phyloP scores from a whole-genome alignment of 1,284 basidiomycete genomes.

The Phylloporus gajari region DNA sequence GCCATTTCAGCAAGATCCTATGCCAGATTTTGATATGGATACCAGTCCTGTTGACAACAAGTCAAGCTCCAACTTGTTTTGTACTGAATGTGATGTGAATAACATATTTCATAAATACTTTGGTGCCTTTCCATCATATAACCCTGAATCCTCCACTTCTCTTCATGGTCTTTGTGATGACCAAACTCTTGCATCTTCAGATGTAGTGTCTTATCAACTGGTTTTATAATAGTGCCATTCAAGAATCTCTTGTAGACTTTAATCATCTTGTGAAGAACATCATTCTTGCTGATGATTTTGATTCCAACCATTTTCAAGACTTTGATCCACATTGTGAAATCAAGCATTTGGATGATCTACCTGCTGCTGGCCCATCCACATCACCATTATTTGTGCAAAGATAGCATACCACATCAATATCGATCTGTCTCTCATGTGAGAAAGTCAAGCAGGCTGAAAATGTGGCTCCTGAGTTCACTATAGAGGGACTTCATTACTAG shows the following conservation, averaged over 20 bases:
- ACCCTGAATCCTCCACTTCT: neutral
- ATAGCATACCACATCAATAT: slow-evolving; percentile 35
- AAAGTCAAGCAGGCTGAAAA: neutral
- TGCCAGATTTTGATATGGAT: neutral
- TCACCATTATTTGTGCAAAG: slow-evolving; percentile 3
- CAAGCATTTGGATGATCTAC: slow-evolving; percentile 23
- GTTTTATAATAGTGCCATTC: slow-evolving; percentile 36
- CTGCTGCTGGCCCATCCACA: neutral
- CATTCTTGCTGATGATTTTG: slow-evolving; percentile 36
- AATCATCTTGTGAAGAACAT: slow-evolving; percentile 45
- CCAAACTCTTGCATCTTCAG: neutral
- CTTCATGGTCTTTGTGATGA: neutral
- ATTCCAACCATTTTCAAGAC: slow-evolving; percentile 22
- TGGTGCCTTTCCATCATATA: slow-evolving; percentile 8
- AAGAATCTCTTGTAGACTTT: slow-evolving; percentile 41
- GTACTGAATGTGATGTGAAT: neutral
- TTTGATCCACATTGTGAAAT: slow-evolving; percentile 28
- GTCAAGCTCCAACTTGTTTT: neutral
- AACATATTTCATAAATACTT: slow-evolving; percentile 3
- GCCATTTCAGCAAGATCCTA: neutral
- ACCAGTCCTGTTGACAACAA: neutral
- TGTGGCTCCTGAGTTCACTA: slow-evolving; percentile 16
- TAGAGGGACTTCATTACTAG: slow-evolving; percentile 23
- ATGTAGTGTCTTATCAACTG: slow-evolving; percentile 41
- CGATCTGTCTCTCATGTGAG: slow-evolving; percentile 34